phyloP scores from a whole-genome alignment of 2,329 filamentous ascomycete species.

The Nigrospora osmanthi region DNA sequence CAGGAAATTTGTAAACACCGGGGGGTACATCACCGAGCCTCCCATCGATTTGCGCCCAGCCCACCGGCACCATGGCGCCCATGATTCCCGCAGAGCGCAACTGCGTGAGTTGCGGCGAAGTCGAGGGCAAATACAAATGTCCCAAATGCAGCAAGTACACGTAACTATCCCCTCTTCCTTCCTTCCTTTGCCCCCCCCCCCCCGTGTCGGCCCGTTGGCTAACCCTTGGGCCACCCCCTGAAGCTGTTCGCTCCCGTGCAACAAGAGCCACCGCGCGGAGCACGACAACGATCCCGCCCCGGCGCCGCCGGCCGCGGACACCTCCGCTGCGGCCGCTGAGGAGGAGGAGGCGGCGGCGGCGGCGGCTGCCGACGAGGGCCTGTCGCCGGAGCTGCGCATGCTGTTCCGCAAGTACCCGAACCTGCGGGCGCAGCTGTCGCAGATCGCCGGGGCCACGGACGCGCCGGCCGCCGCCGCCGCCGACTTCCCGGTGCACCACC shows the following conservation, averaged over 20 bases:
- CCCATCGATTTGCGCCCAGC: no score
- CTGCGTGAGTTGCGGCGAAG: slow-evolving; percentile 46
- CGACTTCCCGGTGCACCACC: not conserved
- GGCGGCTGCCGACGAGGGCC: not conserved
- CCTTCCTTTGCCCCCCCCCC: no score
- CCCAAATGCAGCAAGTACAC: slow-evolving; percentile 49
- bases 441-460: slow-evolving; percentile 21
- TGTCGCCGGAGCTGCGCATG: slow-evolving; percentile 4
- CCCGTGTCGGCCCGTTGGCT: not conserved
- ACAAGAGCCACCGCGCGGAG: slow-evolving; percentile 37
- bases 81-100: slow-evolving; percentile 21
- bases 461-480: slow-evolving; percentile 11
- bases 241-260: slow-evolving; percentile 54
- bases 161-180: slow-evolving; percentile 32
- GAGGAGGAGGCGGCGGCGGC: not conserved
- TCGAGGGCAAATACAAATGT: slow-evolving; percentile 54
- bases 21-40: no score
- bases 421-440: slow-evolving; percentile 15
- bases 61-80: slow-evolving; percentile 12
- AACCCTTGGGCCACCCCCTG: not conserved
- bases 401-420: slow-evolving; percentile 19
- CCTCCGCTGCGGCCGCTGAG: not conserved
- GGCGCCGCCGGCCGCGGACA: not conserved
- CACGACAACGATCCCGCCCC: slow-evolving; percentile 25
- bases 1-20: no score